Percentiles rank a stretch among this genome's conserved stretches.
Conservation (phyloP, 169 alveolate species). For the Perkinsus marinus region DNA sequence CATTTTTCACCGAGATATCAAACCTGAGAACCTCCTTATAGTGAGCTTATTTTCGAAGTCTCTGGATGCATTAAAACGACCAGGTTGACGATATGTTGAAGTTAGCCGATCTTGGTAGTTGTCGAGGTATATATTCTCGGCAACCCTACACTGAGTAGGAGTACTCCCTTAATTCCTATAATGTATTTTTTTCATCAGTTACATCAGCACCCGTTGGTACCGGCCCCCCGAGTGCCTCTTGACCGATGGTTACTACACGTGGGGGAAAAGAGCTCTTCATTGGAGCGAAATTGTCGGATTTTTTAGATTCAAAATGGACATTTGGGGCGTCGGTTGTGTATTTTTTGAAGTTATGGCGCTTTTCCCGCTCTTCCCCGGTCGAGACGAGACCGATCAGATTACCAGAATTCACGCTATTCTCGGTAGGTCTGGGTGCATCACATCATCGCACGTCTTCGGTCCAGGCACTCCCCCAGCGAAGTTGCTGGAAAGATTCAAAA, state of each 20-base stretch:
- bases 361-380: conserved; percentile 79
- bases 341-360: conserved; percentile 69
- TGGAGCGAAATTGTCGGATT: not conserved
- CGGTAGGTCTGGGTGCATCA: conserved; percentile 17
- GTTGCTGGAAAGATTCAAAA: conserved; percentile 47
- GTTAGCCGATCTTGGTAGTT: conserved; percentile 72
- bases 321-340: conserved; percentile 85
- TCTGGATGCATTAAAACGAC: not conserved
- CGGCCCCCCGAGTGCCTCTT: conserved; percentile 80
- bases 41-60: too few relatives aligned
- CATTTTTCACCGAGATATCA: conserved; percentile 74
- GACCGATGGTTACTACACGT: conserved; percentile 75
- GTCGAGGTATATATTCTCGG: conserved; percentile 62
- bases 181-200: not conserved
- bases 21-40: conserved; percentile 73
- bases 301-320: conserved; percentile 64
- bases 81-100: conserved; percentile 50
- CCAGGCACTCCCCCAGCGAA: conserved; percentile 52
- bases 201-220: conserved; percentile 79
- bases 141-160: conserved; percentile 68
- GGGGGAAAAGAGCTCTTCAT: not conserved
- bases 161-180: not conserved
- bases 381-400: conserved; percentile 69
- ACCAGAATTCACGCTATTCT: conserved; percentile 58
- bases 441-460: not conserved